Evolutionary conservation across 306 rosid genomes (phyloP).

Genomic region (Lotus japonicus): DNA sequence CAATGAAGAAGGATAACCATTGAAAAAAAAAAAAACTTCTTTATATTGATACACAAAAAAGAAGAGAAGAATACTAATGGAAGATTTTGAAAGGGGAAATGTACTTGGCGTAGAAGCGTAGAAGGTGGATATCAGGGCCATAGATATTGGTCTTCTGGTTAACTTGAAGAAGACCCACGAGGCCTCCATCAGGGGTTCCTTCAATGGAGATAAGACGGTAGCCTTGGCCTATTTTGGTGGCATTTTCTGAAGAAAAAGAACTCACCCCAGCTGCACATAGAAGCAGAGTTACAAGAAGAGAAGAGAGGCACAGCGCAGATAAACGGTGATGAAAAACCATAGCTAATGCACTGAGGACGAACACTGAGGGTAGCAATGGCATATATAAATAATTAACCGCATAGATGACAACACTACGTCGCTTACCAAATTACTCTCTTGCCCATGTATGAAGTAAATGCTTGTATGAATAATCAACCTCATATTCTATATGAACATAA

Average conservation of each 20-base stretch:
- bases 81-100: background rate
- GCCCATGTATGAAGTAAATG: background rate
- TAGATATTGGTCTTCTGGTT: constrained; percentile 47
- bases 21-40: too few species aligned
- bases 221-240: constrained; percentile 66
- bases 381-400: constrained; percentile 14
- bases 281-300: constrained; percentile 22
- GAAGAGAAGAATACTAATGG: background rate
- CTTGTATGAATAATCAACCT: too few species aligned
- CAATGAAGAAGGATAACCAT: background rate
- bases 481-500: too few species aligned
- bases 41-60: background rate
- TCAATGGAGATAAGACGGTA: constrained; percentile 71
- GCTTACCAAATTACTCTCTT: constrained; percentile 5
- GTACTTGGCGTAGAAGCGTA: constrained; percentile 76
- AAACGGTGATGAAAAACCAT: constrained; percentile 12
- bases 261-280: constrained; percentile 8
- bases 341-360: background rate
- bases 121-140: constrained; percentile 73
- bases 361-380: background rate
- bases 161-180: constrained; percentile 63
- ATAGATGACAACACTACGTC: background rate
- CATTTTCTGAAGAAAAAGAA: constrained; percentile 25
- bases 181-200: constrained; percentile 61
- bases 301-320: constrained; percentile 11